phyloP scores from a whole-genome alignment of 2,329 filamentous ascomycete species.

The Gaeumannomyces tritici region DNA sequence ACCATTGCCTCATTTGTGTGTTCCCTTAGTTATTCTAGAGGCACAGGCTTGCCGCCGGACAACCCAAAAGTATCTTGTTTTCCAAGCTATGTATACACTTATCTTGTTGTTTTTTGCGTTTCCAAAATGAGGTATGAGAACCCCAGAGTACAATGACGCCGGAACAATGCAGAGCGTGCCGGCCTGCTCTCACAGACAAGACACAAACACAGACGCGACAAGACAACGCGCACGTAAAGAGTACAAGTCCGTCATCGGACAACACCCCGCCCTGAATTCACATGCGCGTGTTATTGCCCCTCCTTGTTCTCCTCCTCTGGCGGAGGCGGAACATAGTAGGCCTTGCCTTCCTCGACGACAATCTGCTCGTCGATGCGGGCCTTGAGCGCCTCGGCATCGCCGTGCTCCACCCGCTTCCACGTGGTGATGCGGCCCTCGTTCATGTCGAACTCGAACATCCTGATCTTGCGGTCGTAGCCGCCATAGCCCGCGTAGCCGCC shows the following conservation, averaged over 20 bases:
- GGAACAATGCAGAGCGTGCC: neutral
- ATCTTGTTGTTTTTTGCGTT: neutral
- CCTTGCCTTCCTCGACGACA: conserved; percentile 52
- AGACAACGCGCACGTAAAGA: neutral
- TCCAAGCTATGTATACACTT: neutral
- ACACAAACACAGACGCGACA: neutral
- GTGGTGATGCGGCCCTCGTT: conserved; percentile 82
- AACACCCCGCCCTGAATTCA: too few species aligned
- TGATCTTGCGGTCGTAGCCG: conserved; percentile 71
- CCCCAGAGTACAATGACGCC: neutral
- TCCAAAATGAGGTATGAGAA: neutral
- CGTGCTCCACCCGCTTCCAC: conserved; percentile 80
- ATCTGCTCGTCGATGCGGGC: conserved; percentile 49
- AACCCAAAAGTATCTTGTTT: neutral
- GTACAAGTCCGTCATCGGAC: neutral
- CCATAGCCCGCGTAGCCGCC: conserved; percentile 92
- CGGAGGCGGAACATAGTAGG: conserved; percentile 9
- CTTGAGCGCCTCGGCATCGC: conserved; percentile 31
- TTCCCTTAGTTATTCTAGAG: too few species aligned
- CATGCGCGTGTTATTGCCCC: neutral
- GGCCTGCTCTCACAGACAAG: neutral
- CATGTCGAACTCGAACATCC: conserved; percentile 89
- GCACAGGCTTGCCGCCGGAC: too few species aligned
- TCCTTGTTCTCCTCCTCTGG: conserved; percentile 11
- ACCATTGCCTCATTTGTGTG: too few species aligned